Base-by-base conservation (phyloP, 192 early-diverging fungal species). In the Coemansia sp. region DNA sequence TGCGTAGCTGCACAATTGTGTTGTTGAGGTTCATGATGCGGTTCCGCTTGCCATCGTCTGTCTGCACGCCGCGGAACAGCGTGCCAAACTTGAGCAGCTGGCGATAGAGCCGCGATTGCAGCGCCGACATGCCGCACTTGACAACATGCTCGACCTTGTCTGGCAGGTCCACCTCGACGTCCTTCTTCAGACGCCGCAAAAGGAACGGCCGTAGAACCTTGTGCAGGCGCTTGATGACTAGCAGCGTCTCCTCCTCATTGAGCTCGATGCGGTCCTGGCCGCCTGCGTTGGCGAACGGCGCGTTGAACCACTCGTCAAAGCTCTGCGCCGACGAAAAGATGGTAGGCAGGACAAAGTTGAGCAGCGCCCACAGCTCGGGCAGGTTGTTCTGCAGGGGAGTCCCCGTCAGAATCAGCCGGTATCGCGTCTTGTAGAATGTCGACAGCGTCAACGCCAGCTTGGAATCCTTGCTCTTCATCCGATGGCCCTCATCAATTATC, bases 221-320 rank as follows among this genome's bases (percentile, higher is more conserved):
- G 77, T 99, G 97, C 59, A 99, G 83, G 71, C 97, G 90, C 69
- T 89, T 87, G 73, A 99, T 99, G 66, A 99, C 90, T 66, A 99
- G 86, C 35, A 99, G 85, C 48, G 90, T 86, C 80, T 99, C 97
- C 90, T 99, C 97, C 89, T 99, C 97, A 83, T 92, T 99, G 17
- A 99, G 86, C 58, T 88, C 93, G 50, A 95, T 91, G 53, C 89
- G 90, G 61, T 95, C 94, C 63, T 97, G 89, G 32, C 90, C 90
- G 61, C 86, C 89, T 34, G 87, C 75, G 45, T 82, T 87, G 17
- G 89, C 83, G 67, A 99, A 98, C 9, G 96, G 96, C 11, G 95
- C 91, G 70, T 94, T 97, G 87, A 99, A 99, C 96, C 96, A 99
- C 69, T 99, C 96, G 72, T 98, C 97, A 81, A 99, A 99, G 42